Evolutionary conservation across 352 stramenopile genomes (phyloP).

Genomic region (Pythium angustatum): DNA sequence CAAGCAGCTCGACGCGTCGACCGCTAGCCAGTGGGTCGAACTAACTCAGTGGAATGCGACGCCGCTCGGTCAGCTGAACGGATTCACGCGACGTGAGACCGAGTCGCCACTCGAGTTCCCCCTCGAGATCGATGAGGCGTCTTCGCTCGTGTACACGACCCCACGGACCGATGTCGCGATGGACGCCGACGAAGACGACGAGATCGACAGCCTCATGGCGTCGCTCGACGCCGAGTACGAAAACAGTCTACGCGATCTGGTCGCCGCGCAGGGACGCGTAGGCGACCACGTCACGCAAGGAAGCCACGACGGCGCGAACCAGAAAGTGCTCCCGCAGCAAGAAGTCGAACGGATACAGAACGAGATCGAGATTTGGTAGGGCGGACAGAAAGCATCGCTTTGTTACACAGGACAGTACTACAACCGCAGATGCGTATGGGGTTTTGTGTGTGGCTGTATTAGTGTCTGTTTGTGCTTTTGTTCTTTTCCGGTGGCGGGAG

Average conservation of each 20-base stretch:
- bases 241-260: conserved; percentile 31
- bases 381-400: conserved; percentile 1
- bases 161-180: conserved; percentile 21
- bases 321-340: conserved; percentile 58
- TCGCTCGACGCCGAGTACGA: conserved; percentile 57
- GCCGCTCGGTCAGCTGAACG: conserved; percentile 41
- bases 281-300: conserved; percentile 50
- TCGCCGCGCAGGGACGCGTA: conserved; percentile 46
- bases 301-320: conserved; percentile 36
- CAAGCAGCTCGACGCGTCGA: conserved; percentile 20
- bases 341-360: conserved; percentile 76
- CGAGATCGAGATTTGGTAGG: conserved; percentile 80
- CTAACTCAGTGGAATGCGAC: conserved; percentile 44
- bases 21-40: conserved; percentile 32
- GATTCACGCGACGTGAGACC: background rate
- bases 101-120: conserved; percentile 34
- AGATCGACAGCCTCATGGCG: conserved; percentile 50
- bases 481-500: background rate
- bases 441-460: conserved; percentile 6
- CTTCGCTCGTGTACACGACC: conserved; percentile 37
- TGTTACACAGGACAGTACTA: background rate
- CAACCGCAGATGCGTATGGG: background rate
- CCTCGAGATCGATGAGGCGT: conserved; percentile 47
- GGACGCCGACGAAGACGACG: conserved; percentile 38
- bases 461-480: conserved; percentile 3